Base-by-base conservation (phyloP, 2,329 filamentous ascomycete species). In the Penicillium sp. region DNA sequence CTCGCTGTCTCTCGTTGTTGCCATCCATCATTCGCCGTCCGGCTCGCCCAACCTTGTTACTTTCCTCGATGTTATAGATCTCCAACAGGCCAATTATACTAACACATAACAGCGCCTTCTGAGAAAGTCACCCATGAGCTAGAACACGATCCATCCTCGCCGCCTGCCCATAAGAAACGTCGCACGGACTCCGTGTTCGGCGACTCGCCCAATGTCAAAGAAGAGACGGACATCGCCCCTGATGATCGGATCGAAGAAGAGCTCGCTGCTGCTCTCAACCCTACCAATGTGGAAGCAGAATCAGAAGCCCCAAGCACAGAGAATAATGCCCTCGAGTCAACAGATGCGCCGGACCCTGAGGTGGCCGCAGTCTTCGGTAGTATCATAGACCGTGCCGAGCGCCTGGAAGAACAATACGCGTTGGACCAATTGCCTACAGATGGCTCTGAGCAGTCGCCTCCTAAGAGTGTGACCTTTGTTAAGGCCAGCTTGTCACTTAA, bases 401-500 rank as follows among this genome's bases (percentile, higher is more conserved):
- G 69, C 6, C 66, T 75, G 23, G 74, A 77, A 58, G 68, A 73
- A 52, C 73, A 74, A 28, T 70, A 65, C 40, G 66, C 66, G 9
- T 63, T 73, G 57, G 71, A 68, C 21, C 68, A 68, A 47, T 69
- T 73, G 60, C 40, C 67, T 40, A 61, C 62, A n/a, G 64, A 68
- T 5, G 62, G 61, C 11, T 53, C 62, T 18, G 69, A 66, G 11
- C 67, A 69, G 46, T 58, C 65, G 1, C 65, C 68, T 23, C 64
- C 68, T 11, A 70, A 70, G 55, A 68, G 65, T 16, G 64, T 73
- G 59, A 69, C 69, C 16, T 74, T 73, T 58, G 65, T 75, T 26
- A 76, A 76, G 58, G 72, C 74, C 43, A 76, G 74, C 56, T 73
- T 73, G 6, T 71, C 74, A 43, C 65, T 84, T 60, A 82, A 82